Percentiles rank a stretch among this genome's conserved stretches.
Conservation (phyloP, 129 eudicot species). For the Helianthus tuberosus region DNA sequence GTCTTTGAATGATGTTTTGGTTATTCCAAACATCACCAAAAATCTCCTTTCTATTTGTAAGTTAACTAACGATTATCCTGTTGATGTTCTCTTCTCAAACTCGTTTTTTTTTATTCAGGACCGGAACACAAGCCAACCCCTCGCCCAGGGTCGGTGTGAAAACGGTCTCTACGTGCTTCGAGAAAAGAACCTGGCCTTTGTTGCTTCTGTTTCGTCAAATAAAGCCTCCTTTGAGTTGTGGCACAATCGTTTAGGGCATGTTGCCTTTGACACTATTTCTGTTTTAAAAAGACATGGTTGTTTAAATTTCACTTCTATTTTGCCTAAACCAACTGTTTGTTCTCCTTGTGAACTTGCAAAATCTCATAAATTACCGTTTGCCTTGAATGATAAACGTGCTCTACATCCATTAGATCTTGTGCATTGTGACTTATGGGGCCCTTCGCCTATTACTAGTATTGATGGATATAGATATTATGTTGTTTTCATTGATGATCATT, state of each 20-base stretch:
- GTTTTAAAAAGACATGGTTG: neutral
- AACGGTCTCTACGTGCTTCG: neutral
- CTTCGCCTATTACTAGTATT: too few species aligned
- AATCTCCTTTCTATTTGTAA: neutral
- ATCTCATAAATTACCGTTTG: too few species aligned
- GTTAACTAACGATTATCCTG: neutral
- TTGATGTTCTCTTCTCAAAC: neutral
- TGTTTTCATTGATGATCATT: too few species aligned
- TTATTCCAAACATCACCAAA: too few species aligned
- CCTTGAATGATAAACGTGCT: too few species aligned
- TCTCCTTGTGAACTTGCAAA: neutral
- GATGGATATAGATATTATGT: too few species aligned
- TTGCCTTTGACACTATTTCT: conserved; percentile 12
- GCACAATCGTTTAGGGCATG: neutral
- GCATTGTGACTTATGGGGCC: too few species aligned
- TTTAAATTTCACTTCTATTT: neutral
- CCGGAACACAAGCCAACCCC: neutral
- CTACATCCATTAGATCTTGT: too few species aligned
- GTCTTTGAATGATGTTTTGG: too few species aligned
- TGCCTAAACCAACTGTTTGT: neutral
- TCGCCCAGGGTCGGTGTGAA: neutral
- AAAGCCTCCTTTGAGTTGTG: neutral
- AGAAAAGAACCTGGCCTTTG: neutral
- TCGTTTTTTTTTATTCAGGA: neutral
- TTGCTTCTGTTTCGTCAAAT: neutral